Base-by-base conservation (phyloP, 768 basidiomycete species). In the Lyophyllum semitale region DNA sequence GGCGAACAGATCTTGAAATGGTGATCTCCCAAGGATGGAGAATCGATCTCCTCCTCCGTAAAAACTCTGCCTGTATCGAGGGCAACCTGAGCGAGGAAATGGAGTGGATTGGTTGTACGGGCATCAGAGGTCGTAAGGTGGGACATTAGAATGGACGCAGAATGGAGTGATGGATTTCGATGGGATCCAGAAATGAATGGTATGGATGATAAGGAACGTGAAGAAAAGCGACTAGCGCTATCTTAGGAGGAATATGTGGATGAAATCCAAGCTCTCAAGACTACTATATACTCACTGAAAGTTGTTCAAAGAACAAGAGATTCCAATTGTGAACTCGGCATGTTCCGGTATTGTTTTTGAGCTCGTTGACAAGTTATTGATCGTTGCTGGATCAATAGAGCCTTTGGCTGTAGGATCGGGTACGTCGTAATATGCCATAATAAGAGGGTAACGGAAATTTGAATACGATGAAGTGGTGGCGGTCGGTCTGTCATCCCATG, bases 331-430 rank as follows among this genome's bases (percentile, higher is more conserved):
- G 38, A 49, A 30, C 29, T 52, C 71, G 72, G 69, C 57, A 65
- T 52, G 66, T 70, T 60, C 73, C 72, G 67, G 67, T 72, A 72
- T 75, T 74, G 73, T 74, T 66, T 68, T 67, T 56, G 54, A 32
- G 26, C 29, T 45, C 13, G n/a, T 29, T 33, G 27, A 18, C 33
- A 23, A 17, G 50, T 26, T 9, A 5, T 30, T 25, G 32, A 7
- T 41, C n/a, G 17, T 7, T 15, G 18, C 4, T 9, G n/a, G 8
- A 37, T 7, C 35, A 11, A 30, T n/a, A 30, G 11, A 30, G 6
- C 29, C 11, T 30, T 6, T 30, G 11, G 29, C 11, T 30, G 29
- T 30, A 30, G n/a, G n/a, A n/a, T n/a, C n/a, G n/a, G n/a, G n/a
- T n/a, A n/a, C n/a, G n/a, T 40, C 17, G 38, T 18, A 40, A 4